Evolutionary conservation across 805 yeast genomes (phyloP).

Genomic region (Wickerhamomyces subpelliculosus): DNA sequence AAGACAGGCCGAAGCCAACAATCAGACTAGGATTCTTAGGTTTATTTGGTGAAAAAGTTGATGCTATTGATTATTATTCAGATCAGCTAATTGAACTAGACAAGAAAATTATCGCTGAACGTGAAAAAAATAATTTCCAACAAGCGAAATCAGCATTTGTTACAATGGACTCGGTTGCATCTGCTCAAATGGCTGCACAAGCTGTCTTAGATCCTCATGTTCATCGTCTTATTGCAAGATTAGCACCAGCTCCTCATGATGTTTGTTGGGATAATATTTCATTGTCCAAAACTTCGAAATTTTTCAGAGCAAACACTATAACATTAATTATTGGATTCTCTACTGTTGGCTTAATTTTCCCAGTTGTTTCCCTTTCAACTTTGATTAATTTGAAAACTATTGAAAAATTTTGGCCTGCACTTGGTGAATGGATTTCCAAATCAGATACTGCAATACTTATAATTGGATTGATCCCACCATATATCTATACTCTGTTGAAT

Average conservation of each 20-base stretch:
- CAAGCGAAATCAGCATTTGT: conserved; percentile 87
- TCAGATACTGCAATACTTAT: conserved; percentile 69
- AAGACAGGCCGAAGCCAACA: conserved; percentile 16
- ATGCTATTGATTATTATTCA: conserved; percentile 73
- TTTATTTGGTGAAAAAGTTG: conserved; percentile 61
- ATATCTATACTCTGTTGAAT: conserved; percentile 81
- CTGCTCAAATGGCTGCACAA: conserved; percentile 96
- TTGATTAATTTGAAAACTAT: conserved; percentile 75
- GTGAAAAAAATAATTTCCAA: conserved; percentile 47
- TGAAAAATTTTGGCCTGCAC: conserved; percentile 72
- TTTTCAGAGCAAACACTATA: conserved; percentile 40
- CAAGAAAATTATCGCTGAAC: conserved; percentile 39
- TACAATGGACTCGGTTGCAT: conserved; percentile 91
- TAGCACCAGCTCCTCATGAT: conserved; percentile 97
- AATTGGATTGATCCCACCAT: conserved; percentile 87
- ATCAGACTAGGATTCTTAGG: conserved; percentile 52
- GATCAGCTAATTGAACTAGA: conserved; percentile 64
- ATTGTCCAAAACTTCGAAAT: conserved; percentile 63
- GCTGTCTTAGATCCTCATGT: conserved; percentile 89
- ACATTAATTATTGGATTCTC: conserved; percentile 36
- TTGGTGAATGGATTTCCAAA: conserved; percentile 59
- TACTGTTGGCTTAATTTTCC: conserved; percentile 71
- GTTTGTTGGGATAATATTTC: conserved; percentile 88
- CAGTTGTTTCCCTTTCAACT: conserved; percentile 80
- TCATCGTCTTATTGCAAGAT: conserved; percentile 67